Conservation (phyloP, 768 basidiomycete genomes). For the Lyophyllum atratum region DNA sequence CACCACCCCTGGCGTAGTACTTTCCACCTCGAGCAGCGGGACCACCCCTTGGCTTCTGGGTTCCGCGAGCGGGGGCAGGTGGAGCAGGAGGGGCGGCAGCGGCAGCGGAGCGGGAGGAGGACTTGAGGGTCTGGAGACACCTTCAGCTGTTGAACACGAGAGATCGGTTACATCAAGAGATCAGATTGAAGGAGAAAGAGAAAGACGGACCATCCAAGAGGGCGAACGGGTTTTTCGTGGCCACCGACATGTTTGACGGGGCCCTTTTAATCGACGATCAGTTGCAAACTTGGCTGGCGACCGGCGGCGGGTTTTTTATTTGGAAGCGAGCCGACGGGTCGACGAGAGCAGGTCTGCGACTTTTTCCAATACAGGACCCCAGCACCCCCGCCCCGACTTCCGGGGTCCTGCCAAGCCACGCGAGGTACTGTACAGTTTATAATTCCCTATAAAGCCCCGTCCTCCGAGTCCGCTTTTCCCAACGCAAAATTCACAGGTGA, state of each 20-base stretch:
- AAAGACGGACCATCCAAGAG: conserved; percentile 68
- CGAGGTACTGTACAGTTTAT: conserved; percentile 50
- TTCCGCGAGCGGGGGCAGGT: conserved; percentile 40
- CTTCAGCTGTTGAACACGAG: conserved; percentile 40
- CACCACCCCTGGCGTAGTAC: conserved; percentile 69
- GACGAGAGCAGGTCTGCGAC: conserved; percentile 7
- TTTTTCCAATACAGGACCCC: conserved; percentile 17
- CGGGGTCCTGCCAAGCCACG: conserved; percentile 53
- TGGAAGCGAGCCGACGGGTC: neutral
- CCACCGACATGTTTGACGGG: conserved; percentile 88
- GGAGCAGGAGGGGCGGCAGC: conserved; percentile 37
- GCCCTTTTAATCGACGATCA: conserved; percentile 47
- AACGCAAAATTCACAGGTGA: conserved; percentile 72
- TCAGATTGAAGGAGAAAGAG: conserved; percentile 15
- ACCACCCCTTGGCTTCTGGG: conserved; percentile 52
- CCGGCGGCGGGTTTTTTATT: conserved; percentile 9
- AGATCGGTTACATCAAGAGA: conserved; percentile 15
- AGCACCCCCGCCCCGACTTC: conserved; percentile 18
- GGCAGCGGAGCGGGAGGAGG: conserved; percentile 36
- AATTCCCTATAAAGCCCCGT: conserved; percentile 15
- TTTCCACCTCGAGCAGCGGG: conserved; percentile 66
- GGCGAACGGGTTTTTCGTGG: conserved; percentile 84
- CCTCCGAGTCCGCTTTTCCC: neutral
- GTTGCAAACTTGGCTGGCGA: conserved; percentile 13
- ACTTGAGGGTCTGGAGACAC: conserved; percentile 43